Percentiles rank a stretch among this genome's conserved stretches.
Evolutionary conservation across 352 stramenopile species (phyloP).

Genomic region (Pythium brassicae): DNA sequence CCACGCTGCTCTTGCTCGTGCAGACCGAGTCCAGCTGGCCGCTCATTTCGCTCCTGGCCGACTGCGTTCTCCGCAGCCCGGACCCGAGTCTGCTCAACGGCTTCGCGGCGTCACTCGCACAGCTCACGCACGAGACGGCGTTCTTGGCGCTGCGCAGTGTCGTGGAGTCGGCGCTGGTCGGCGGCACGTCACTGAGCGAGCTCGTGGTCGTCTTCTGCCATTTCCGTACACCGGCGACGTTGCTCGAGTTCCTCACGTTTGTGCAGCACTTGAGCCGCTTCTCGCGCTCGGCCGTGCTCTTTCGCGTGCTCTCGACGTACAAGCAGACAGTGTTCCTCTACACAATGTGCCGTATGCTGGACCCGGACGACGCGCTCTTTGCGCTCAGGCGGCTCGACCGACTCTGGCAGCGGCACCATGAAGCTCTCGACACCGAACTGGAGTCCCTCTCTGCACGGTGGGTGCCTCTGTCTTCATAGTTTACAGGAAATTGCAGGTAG

Average conservation of each 20-base stretch:
- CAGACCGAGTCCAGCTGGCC: conserved; percentile 35
- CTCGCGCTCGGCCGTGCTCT: conserved; percentile 30
- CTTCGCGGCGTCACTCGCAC: conserved; percentile 30
- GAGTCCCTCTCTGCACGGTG: conserved; percentile 15
- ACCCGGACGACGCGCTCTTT: conserved; percentile 65
- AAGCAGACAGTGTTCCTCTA: conserved; percentile 51
- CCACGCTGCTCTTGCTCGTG: conserved; percentile 34
- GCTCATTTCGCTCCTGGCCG: conserved; percentile 39
- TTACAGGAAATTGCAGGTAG: too few relatives aligned
- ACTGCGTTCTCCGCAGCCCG: conserved; percentile 2
- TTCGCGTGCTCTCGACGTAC: conserved; percentile 49
- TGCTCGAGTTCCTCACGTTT: conserved; percentile 47
- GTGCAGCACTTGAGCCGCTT: conserved; percentile 25
- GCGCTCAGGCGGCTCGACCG: conserved; percentile 51
- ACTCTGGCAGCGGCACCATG: conserved; percentile 32
- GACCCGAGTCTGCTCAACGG: conserved; percentile 31
- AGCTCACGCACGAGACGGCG: conserved; percentile 28
- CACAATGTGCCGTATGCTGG: conserved; percentile 58
- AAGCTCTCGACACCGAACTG: conserved; percentile 27
- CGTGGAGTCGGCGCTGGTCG: conserved; percentile 36
- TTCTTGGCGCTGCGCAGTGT: conserved; percentile 36
- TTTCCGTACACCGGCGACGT: conserved; percentile 25
- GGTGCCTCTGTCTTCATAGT: not conserved
- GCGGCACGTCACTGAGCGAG: conserved; percentile 28
- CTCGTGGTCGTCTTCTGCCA: conserved; percentile 49